Base-by-base conservation (phyloP, 768 basidiomycete genomes). In the Trametes meyenii region DNA sequence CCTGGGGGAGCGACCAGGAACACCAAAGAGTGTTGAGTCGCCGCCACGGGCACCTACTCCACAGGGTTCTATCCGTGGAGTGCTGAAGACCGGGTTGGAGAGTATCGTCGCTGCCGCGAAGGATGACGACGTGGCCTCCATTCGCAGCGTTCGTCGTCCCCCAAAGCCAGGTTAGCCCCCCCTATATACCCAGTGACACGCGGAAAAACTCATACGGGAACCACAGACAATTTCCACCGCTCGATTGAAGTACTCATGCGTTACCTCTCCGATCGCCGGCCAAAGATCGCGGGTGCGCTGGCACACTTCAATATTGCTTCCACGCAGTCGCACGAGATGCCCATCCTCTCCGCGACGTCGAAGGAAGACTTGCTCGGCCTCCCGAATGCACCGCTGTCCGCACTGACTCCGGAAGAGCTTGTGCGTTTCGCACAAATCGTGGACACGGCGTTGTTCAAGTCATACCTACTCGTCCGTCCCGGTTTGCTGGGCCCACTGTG, bases 381-480 rank as follows among this genome's bases (percentile, higher is more conserved):
- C 11, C 96, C 96, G 0, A 87, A 91, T 61, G 80, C 85, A 0
- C 87, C 93, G 0, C 76, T 95, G 46, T 76, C 84, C 0, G 79
- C 83, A 3, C 78, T 98, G 21, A 88, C 85, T 0, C 89, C 95
- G 2, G 92, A 92, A 61, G 90, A 97, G 64, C 80, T 98, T 6
- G 79, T 96, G 39, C 83, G 92, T 19, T 92, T 89, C 58, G 94
- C 95, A 0, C 96, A 98, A 75, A 87, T 98, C 36, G 90, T 98
- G 24, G 94, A 98, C 69, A 98, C 97, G 0, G 96, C 92, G 10
- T 76, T 98, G 65, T 95, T 98, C 75, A 96, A 97, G 75, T 87
- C 90, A 2, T 97, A 96, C 73, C 76, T 98, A 21, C 81, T 92
- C 21, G 88, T 89, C 43, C 80, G 89, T 45, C 94, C 96, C 0